Conservation (phyloP, 768 basidiomycete genomes). For the Mycena maculata region DNA sequence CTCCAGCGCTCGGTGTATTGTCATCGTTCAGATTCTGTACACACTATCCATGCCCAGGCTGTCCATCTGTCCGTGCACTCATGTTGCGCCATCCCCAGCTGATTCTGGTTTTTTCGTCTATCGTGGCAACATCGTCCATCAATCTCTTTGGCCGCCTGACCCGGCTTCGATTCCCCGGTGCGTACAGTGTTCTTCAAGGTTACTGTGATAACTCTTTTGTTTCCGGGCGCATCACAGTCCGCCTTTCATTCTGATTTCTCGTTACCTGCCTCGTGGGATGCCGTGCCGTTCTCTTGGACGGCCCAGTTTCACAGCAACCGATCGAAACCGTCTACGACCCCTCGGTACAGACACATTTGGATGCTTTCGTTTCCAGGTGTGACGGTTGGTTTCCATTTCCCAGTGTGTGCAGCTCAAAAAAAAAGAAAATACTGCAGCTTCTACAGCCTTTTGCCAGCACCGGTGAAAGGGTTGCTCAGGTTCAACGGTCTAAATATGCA, state of each 20-base stretch:
- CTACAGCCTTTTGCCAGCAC: slow-evolving; percentile 4
- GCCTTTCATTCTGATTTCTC: slow-evolving; percentile 6
- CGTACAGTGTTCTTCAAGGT: neutral
- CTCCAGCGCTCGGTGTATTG: neutral
- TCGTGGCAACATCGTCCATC: neutral
- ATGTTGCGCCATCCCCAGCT: slow-evolving; percentile 6
- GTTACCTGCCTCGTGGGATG: neutral
- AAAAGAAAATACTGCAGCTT: neutral
- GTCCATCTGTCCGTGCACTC: neutral
- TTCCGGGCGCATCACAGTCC: slow-evolving; percentile 5
- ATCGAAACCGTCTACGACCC: slow-evolving; percentile 1
- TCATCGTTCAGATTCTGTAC: neutral
- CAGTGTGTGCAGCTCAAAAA: slow-evolving; percentile 5
- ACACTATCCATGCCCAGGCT: slow-evolving; percentile 5
- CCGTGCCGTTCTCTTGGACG: neutral
- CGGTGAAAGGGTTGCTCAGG: too few relatives aligned
- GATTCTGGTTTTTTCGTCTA: neutral
- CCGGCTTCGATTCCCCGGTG: neutral
- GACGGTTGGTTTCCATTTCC: neutral
- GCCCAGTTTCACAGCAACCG: slow-evolving; percentile 13
- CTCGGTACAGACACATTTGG: slow-evolving; percentile 14
- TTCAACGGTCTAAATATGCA: too few relatives aligned
- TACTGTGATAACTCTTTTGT: neutral
- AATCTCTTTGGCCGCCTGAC: slow-evolving; percentile 1
- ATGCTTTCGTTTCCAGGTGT: slow-evolving; percentile 16